Percentiles rank a stretch among this genome's conserved stretches.
phyloP scores from a whole-genome alignment of 768 basidiomycete genomes.

The Hirschioporus abietinus region DNA sequence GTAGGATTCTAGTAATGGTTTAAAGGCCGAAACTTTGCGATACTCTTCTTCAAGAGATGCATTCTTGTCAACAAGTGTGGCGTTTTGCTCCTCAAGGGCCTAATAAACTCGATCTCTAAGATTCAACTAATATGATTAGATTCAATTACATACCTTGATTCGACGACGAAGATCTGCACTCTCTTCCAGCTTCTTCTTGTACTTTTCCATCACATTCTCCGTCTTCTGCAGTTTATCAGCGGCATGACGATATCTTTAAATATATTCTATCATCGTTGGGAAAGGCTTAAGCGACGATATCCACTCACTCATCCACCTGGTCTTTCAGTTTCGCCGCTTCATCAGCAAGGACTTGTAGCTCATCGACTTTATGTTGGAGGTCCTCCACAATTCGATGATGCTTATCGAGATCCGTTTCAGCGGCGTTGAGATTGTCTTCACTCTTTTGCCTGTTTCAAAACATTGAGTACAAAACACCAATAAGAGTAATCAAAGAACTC shows the following conservation, averaged over 20 bases:
- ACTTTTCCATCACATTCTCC: conserved; percentile 98
- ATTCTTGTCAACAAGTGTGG: conserved; percentile 86
- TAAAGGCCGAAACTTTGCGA: conserved; percentile 78
- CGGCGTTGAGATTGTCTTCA: conserved; percentile 82
- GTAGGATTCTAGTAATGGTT: conserved; percentile 89
- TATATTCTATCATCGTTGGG: not conserved
- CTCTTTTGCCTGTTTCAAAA: conserved; percentile 72
- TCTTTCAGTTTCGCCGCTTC: conserved; percentile 82
- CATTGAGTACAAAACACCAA: conserved; percentile 7
- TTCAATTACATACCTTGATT: conserved; percentile 53
- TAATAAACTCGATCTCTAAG: conserved; percentile 23
- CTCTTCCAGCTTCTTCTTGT: conserved; percentile 97
- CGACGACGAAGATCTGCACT: conserved; percentile 77
- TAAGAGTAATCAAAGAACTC: conserved; percentile 30
- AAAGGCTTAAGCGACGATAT: conserved; percentile 1
- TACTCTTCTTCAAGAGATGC: conserved; percentile 91
- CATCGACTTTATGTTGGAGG: conserved; percentile 73
- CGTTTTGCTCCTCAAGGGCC: conserved; percentile 91
- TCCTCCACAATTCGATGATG: conserved; percentile 65
- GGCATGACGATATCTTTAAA: conserved; percentile 76
- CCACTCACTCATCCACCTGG: conserved; percentile 84
- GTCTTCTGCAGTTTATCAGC: conserved; percentile 90
- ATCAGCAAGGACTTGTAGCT: conserved; percentile 72
- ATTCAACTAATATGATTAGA: conserved; percentile 2
- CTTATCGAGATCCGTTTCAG: conserved; percentile 81